Evolutionary conservation across 352 stramenopile species (phyloP).

Genomic region (Globisporangium nunn): DNA sequence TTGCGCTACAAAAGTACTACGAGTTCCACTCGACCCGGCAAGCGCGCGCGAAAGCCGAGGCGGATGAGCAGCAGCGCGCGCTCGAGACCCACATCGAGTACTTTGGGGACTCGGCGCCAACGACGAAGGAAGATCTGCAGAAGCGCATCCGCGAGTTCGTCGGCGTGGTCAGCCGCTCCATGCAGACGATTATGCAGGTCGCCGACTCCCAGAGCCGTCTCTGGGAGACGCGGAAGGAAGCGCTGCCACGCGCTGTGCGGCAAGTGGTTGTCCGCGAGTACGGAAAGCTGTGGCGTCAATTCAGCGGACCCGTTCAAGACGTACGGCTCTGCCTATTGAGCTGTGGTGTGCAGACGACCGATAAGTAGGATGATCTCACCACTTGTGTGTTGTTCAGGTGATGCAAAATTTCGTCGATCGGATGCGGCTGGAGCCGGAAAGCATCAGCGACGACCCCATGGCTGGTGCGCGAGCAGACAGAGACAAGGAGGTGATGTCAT

Average conservation of each 20-base stretch:
- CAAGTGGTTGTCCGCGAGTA: conserved; percentile 34
- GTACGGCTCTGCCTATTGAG: background rate
- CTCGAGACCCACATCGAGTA: conserved; percentile 46
- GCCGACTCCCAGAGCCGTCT: conserved; percentile 39
- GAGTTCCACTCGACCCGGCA: conserved; percentile 60
- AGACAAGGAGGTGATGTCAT: background rate
- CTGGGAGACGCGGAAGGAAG: conserved; percentile 34
- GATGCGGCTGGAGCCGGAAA: conserved; percentile 4
- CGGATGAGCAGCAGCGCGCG: conserved; percentile 33
- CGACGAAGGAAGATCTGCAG: conserved; percentile 55
- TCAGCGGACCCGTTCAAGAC: conserved; percentile 38
- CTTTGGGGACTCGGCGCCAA: conserved; percentile 58
- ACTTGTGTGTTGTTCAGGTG: conserved; percentile 8
- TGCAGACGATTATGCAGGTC: conserved; percentile 49
- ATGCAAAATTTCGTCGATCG: conserved; percentile 13
- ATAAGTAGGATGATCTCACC: background rate
- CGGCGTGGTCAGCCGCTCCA: conserved; percentile 39
- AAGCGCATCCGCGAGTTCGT: conserved; percentile 59
- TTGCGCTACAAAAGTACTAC: conserved; percentile 35
- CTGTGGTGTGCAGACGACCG: background rate
- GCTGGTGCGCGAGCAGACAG: background rate
- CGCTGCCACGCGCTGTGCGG: conserved; percentile 29
- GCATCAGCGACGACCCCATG: background rate
- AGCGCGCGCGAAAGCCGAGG: conserved; percentile 32
- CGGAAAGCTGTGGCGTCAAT: conserved; percentile 29